Conservation (phyloP, 2,329 filamentous ascomycete species). For the Cryphonectria radicalis region DNA sequence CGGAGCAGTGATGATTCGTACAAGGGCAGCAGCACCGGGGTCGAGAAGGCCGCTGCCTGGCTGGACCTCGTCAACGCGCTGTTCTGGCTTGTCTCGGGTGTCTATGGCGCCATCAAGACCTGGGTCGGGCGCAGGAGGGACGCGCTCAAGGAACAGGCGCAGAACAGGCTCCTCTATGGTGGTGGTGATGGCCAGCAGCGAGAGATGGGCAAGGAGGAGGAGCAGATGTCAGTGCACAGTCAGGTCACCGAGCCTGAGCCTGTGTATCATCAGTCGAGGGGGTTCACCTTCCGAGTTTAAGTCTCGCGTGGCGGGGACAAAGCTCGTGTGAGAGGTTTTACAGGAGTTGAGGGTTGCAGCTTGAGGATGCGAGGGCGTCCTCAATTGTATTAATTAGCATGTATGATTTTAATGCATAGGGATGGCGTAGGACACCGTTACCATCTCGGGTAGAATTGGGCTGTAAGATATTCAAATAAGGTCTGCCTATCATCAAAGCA, state of each 20-base stretch:
- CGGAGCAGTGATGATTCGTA: slow-evolving; percentile 57
- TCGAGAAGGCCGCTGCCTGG: slow-evolving; percentile 76
- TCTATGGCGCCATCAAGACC: slow-evolving; percentile 47
- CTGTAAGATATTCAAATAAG: background rate
- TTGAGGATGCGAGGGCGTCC: background rate
- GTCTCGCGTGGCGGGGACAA: background rate
- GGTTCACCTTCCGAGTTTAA: slow-evolving; percentile 4
- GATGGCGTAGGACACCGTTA: background rate
- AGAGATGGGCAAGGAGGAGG: slow-evolving; percentile 11
- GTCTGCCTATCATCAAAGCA: background rate
- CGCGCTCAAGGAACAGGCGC: slow-evolving; percentile 42
- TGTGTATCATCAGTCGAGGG: slow-evolving; percentile 13
- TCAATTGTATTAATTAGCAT: background rate
- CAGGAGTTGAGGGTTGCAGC: background rate
- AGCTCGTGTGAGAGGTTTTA: too few relatives aligned
- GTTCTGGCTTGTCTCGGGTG: slow-evolving; percentile 62
- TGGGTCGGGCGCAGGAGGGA: slow-evolving; percentile 48
- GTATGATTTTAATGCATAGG: background rate
- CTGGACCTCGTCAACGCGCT: slow-evolving; percentile 69
- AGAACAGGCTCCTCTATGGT: slow-evolving; percentile 42
- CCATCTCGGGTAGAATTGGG: background rate
- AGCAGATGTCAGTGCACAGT: background rate
- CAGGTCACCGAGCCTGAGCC: slow-evolving; percentile 14
- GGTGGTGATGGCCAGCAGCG: background rate
- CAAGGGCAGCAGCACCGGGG: slow-evolving; percentile 46